These are phyloP conservation scores for Pseudocercospora fuligena DNA, from an alignment of 2,329 filamentous ascomycete genomes.

Conservation along the genomic window DNA sequence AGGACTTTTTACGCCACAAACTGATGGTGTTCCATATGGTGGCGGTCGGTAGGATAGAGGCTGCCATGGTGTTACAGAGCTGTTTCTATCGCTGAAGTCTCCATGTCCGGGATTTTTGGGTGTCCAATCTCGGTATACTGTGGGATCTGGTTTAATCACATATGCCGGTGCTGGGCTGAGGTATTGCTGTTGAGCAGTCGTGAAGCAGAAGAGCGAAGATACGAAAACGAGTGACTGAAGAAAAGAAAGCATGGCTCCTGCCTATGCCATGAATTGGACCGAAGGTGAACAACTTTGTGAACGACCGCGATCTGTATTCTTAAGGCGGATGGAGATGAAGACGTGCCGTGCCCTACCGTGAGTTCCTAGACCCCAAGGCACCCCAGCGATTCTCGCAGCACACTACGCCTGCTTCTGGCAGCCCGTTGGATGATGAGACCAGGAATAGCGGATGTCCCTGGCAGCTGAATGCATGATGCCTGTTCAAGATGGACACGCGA, in stretches of 20 bases:
- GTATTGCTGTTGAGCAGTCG: constrained; percentile 20
- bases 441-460: no score
- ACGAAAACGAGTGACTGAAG: constrained; percentile 20
- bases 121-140: constrained; percentile 18
- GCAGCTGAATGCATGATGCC: no score
- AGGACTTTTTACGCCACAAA: constrained; percentile 19
- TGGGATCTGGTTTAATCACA: constrained; percentile 22
- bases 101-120: constrained; percentile 21
- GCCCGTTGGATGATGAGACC: no score
- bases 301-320: neutral
- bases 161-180: constrained; percentile 20
- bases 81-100: constrained; percentile 21
- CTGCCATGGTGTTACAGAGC: constrained; percentile 25
- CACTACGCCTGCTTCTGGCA: no score
- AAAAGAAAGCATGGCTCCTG: constrained; percentile 4
- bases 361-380: no score
- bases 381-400: no score
- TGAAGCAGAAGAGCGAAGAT: constrained; percentile 4
- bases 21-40: neutral
- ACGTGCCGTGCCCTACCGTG: no score
- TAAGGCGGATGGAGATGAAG: neutral
- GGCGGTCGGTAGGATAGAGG: constrained; percentile 9
- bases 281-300: neutral
- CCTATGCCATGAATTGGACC: neutral
- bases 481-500: no score